phyloP scores from a whole-genome alignment of 1,139 yeast species.

The Sugiyamaella sp. region DNA sequence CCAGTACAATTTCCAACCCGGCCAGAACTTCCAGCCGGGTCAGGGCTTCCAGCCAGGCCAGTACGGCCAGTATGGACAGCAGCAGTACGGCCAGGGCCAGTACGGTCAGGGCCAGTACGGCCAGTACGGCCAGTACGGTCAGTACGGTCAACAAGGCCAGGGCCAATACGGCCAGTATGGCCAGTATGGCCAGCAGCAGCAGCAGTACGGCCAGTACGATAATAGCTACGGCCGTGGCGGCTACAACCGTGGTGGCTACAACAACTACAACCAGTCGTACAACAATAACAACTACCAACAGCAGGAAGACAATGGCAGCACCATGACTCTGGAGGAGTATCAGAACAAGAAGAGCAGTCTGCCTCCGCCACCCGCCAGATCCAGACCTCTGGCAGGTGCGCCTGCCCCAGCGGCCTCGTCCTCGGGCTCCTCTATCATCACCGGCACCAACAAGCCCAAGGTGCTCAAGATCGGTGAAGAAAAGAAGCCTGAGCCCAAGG shows the following conservation, averaged over 20 bases:
- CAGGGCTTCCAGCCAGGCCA: conserved; percentile 33
- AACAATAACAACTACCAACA: conserved; percentile 38
- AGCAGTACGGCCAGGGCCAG: conserved; percentile 41
- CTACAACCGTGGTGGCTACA: conserved; percentile 33
- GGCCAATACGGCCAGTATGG: conserved; percentile 37
- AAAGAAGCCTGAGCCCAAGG: conserved; percentile 13
- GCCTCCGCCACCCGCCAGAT: conserved; percentile 25
- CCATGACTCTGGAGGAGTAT: conserved; percentile 87
- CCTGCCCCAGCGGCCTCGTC: conserved; percentile 14
- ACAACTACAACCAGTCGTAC: conserved; percentile 38
- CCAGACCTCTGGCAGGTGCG: conserved; percentile 19
- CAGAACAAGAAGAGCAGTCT: conserved; percentile 61
- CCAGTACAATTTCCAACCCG: conserved; percentile 24
- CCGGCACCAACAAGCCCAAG: conserved; percentile 32
- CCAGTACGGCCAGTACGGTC: conserved; percentile 38
- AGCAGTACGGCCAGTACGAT: conserved; percentile 29
- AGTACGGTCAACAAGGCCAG: conserved; percentile 39
- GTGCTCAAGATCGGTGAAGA: conserved; percentile 28
- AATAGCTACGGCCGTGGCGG: conserved; percentile 23
- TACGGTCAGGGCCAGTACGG: conserved; percentile 34
- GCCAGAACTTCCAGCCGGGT: conserved; percentile 27
- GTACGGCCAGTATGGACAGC: conserved; percentile 38
- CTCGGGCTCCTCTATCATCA: conserved; percentile 21
- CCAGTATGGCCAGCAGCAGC: conserved; percentile 35
- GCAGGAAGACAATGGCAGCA: conserved; percentile 42